These are phyloP conservation scores for Salix arbutifolia DNA, from an alignment of 345 rosid species.

Conservation along the genomic window DNA sequence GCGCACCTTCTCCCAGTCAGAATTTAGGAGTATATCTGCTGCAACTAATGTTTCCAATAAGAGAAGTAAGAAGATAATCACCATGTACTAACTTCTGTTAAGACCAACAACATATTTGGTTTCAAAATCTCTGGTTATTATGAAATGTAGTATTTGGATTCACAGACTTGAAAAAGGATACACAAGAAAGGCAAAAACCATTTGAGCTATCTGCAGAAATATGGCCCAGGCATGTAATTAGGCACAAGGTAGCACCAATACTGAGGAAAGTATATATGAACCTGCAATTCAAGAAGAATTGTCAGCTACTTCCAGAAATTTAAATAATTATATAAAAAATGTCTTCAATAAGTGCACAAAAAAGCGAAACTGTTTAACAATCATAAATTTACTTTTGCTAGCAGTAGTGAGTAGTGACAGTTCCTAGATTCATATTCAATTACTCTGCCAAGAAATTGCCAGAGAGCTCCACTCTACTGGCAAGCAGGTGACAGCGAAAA, in stretches of 20 bases:
- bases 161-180: conserved; percentile 37
- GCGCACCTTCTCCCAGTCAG: conserved; percentile 50
- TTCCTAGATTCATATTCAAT: neutral
- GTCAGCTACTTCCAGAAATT: neutral
- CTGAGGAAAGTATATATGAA: conserved; percentile 42
- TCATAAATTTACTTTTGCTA: neutral
- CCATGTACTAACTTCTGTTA: conserved; percentile 31
- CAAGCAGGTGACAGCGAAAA: neutral
- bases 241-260: conserved; percentile 38
- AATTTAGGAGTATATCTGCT: conserved; percentile 46
- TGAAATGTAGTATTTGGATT: neutral
- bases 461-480: neutral
- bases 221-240: conserved; percentile 48
- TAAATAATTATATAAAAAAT: too few relatives aligned
- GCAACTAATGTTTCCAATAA: conserved; percentile 36
- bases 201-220: conserved; percentile 45
- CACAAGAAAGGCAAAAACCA: conserved; percentile 47
- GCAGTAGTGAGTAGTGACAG: neutral
- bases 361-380: neutral
- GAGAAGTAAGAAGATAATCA: conserved; percentile 34
- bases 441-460: neutral
- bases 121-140: neutral
- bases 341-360: neutral
- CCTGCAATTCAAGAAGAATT: conserved; percentile 34
- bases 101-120: conserved; percentile 15